Percentiles rank a stretch among this genome's conserved stretches.
Evolutionary conservation across 306 rosid genomes (phyloP).

Genomic region (Quercus suber): DNA sequence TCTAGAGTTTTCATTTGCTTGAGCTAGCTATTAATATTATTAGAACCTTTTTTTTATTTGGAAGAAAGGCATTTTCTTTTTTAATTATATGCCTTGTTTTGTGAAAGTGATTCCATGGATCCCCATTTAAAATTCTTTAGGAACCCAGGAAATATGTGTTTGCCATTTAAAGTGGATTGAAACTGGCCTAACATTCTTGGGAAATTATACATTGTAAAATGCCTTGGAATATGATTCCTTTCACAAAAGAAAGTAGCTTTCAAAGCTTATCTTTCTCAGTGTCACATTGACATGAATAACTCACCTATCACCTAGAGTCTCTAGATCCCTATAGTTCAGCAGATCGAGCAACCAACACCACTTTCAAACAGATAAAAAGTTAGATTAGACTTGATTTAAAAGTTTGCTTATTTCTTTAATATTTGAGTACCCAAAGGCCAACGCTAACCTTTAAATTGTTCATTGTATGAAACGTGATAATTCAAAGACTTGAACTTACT

Average conservation of each 20-base stretch:
- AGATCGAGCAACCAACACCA: constrained; percentile 7
- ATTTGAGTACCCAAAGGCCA: too few species aligned
- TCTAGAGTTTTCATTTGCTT: background rate
- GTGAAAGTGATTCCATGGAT: background rate
- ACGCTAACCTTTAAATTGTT: too few species aligned
- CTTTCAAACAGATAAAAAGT: background rate
- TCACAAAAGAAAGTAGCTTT: background rate
- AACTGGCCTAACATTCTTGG: constrained; percentile 2
- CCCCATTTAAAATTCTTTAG: constrained; percentile 4
- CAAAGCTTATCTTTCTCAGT: background rate
- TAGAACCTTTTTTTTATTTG: background rate
- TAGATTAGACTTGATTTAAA: constrained; percentile 2
- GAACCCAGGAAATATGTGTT: background rate
- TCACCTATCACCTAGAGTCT: constrained; percentile 17
- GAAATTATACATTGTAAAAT: background rate
- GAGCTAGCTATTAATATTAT: background rate
- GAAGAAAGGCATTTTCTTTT: background rate
- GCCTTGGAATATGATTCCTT: constrained; percentile 15
- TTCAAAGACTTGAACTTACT: too few species aligned
- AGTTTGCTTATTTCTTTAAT: background rate
- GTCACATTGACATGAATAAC: constrained; percentile 9
- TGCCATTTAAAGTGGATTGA: constrained; percentile 6
- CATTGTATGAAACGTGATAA: too few species aligned
- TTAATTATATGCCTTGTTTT: background rate
- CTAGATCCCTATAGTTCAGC: background rate